A percentile compares a stretch with the other conserved stretches of the same genome.
Conservation (phyloP, 1,284 basidiomycete species). For the Cutaneotrichosporon mucoides region DNA sequence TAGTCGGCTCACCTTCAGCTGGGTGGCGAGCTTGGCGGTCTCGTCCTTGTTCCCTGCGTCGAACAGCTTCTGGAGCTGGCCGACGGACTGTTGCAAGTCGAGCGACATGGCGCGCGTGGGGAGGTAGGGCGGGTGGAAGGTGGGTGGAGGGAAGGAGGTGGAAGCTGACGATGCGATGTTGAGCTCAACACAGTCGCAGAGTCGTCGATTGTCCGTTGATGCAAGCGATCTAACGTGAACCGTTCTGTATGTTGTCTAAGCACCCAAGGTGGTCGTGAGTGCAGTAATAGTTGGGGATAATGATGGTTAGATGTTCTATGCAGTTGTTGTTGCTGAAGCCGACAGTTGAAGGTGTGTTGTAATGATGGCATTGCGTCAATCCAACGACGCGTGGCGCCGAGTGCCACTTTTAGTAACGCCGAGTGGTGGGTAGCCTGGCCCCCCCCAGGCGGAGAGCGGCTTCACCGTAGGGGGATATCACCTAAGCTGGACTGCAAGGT, state of each 20-base stretch:
- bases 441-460: background rate
- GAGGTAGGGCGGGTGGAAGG: constrained; percentile 4
- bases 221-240: no score
- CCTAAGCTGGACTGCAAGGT: no score
- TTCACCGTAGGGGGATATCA: no score
- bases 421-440: background rate
- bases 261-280: no score
- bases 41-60: constrained; percentile 30
- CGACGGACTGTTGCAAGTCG: constrained; percentile 39
- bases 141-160: background rate
- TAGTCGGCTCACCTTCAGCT: constrained; percentile 39
- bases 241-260: no score
- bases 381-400: constrained; percentile 21
- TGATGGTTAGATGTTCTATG: no score
- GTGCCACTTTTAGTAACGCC: constrained; percentile 24
- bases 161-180: background rate
- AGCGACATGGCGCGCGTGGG: constrained; percentile 30
- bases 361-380: background rate
- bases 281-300: no score
- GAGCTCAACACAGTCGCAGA: no score
- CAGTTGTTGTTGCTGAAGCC: no score
- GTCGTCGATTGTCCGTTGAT: no score
- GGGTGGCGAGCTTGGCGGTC: constrained; percentile 31
- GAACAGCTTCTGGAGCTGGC: constrained; percentile 37
- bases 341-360: no score